These are phyloP conservation scores for Fusarium anguioides DNA, from an alignment of 2,329 filamentous ascomycete species.

Conservation along the genomic window DNA sequence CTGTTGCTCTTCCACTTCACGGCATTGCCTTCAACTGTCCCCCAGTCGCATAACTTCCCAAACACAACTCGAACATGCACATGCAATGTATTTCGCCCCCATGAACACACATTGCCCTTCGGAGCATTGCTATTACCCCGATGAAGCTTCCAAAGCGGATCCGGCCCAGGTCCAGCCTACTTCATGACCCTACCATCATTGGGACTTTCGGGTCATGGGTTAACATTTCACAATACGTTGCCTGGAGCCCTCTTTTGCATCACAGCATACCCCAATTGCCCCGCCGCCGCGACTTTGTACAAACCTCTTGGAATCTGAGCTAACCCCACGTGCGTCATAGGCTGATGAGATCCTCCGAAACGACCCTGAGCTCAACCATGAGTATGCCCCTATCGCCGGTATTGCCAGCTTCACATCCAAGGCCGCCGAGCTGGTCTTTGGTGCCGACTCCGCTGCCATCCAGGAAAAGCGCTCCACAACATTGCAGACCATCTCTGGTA, in stretches of 20 bases:
- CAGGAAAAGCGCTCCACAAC: constrained; percentile 83
- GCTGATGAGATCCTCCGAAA: constrained; percentile 89
- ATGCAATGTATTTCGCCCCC: constrained; percentile 8
- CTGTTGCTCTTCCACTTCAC: constrained; percentile 11
- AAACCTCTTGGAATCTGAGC: constrained; percentile 25
- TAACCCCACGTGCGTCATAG: constrained; percentile 60
- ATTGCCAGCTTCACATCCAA: constrained; percentile 86
- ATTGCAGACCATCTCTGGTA: constrained; percentile 96
- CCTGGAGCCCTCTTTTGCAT: constrained; percentile 26
- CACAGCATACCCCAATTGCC: constrained; percentile 30
- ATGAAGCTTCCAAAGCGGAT: constrained; percentile 17
- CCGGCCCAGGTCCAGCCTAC: constrained; percentile 13
- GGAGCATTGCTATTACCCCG: neutral
- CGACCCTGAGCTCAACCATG: constrained; percentile 93
- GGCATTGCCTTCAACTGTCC: constrained; percentile 1
- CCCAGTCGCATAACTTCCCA: constrained; percentile 16
- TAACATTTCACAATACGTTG: constrained; percentile 23
- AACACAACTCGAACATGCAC: constrained; percentile 8
- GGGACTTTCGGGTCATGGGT: constrained; percentile 38
- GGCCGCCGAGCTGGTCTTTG: constrained; percentile 90
- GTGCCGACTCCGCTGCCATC: constrained; percentile 82
- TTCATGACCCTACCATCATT: constrained; percentile 20
- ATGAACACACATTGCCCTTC: constrained; percentile 16
- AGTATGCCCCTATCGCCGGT: constrained; percentile 97
- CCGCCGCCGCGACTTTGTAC: constrained; percentile 18